phyloP scores from a whole-genome alignment of 2,329 filamentous ascomycete genomes.

The Fusarium keratoplasticum region DNA sequence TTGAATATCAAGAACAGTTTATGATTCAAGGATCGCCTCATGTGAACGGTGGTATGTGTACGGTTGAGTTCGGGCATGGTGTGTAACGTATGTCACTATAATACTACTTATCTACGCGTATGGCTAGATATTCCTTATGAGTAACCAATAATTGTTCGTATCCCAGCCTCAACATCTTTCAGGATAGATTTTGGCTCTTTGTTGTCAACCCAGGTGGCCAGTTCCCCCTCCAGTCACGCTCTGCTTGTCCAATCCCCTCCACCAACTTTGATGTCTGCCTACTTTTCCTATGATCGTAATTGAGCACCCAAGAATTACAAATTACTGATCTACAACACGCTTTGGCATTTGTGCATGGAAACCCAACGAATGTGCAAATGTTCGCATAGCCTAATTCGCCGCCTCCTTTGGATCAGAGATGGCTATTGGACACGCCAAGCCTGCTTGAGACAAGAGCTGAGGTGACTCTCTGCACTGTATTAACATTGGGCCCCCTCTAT shows the following conservation, averaged over 20 bases:
- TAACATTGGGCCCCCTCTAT: background rate
- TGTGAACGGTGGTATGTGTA: background rate
- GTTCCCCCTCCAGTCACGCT: background rate
- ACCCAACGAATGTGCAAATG: background rate
- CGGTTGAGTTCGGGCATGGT: background rate
- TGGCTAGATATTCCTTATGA: fast-evolving
- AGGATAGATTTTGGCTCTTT: background rate
- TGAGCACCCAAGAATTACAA: background rate
- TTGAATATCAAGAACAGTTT: background rate
- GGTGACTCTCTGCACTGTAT: background rate
- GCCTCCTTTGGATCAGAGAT: background rate
- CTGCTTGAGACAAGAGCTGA: background rate
- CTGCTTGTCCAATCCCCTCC: background rate
- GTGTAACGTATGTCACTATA: background rate
- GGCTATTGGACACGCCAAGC: background rate
- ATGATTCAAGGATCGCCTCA: background rate
- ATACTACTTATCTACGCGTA: background rate
- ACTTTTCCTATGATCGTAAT: background rate
- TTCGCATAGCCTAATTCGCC: background rate
- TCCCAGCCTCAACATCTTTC: background rate
- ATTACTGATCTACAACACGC: background rate
- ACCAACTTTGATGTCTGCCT: background rate
- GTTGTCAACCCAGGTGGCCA: background rate
- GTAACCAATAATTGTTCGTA: background rate
- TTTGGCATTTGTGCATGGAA: background rate